Conservation (phyloP, 495 filamentous ascomycete species). For the Neohortaea acidophila region DNA sequence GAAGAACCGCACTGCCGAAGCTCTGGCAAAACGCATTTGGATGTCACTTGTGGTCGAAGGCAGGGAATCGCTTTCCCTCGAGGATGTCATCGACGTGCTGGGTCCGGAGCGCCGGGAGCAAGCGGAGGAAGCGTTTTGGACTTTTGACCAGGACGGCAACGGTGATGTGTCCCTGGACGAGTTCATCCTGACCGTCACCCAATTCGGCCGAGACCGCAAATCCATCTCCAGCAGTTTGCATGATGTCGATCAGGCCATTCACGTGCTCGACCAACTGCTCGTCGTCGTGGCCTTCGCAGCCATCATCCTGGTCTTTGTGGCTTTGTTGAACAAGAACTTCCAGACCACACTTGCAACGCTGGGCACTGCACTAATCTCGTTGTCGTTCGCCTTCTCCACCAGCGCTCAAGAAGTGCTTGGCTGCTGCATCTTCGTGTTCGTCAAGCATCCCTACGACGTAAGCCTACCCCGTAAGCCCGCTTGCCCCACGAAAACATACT, state of each 20-base stretch:
- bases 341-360: constrained; percentile 82
- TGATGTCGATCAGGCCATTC: constrained; percentile 89
- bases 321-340: constrained; percentile 72
- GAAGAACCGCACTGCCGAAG: constrained; percentile 65
- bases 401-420: constrained; percentile 89
- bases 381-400: constrained; percentile 85
- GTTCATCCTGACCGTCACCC: constrained; percentile 76
- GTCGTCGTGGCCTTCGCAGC: constrained; percentile 63
- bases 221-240: constrained; percentile 83
- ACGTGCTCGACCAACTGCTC: constrained; percentile 74
- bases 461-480: too few species aligned
- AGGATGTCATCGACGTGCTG: constrained; percentile 79
- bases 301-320: constrained; percentile 74
- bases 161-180: constrained; percentile 90
- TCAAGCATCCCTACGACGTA: constrained; percentile 91
- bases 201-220: constrained; percentile 68
- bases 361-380: constrained; percentile 80
- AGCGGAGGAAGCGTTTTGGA: constrained; percentile 66
- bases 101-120: constrained; percentile 53
- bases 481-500: too few species aligned
- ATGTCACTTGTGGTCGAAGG: constrained; percentile 96
- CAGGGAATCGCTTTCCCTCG: constrained; percentile 56
- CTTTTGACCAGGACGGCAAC: constrained; percentile 75
- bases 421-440: constrained; percentile 93
- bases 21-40: constrained; percentile 82